Percentiles rank a stretch among this genome's conserved stretches.
Conservation (phyloP, 2,329 filamentous ascomycete genomes). For the Coniochaeta ligniaria region DNA sequence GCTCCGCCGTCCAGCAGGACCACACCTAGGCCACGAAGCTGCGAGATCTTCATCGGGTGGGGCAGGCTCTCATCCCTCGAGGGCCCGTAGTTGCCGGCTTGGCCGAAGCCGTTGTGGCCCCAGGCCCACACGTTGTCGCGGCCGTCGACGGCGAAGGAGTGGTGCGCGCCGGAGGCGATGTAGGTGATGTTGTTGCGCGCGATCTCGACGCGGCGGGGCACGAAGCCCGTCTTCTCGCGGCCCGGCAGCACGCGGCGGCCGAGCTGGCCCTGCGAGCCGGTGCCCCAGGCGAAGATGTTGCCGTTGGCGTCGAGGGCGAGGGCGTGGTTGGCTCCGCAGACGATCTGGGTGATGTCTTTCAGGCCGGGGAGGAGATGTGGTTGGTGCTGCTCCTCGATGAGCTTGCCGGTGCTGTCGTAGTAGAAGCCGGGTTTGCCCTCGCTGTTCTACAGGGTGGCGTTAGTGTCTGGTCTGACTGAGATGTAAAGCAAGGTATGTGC, state of each 20-base stretch:
- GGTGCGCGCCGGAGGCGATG: constrained; percentile 52
- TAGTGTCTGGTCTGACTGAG: no score
- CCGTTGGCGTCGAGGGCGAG: constrained; percentile 51
- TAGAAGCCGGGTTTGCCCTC: constrained; percentile 10
- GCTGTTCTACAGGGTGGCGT: constrained; percentile 5
- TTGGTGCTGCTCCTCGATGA: constrained; percentile 11
- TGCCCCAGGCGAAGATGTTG: constrained; percentile 56
- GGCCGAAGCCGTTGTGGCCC: constrained; percentile 60
- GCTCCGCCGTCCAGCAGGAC: constrained; percentile 49
- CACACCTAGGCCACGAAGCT: constrained; percentile 43
- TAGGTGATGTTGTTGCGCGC: constrained; percentile 23
- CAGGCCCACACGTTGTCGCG: constrained; percentile 56
- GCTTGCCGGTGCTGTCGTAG: constrained; percentile 9
- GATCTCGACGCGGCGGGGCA: constrained; percentile 25
- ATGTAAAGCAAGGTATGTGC: constrained; percentile 3
- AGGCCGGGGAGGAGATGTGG: constrained; percentile 43
- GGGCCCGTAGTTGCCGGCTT: constrained; percentile 45
- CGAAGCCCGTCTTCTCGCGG: constrained; percentile 3
- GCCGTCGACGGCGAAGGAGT: constrained; percentile 56
- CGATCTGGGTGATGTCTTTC: constrained; percentile 46
- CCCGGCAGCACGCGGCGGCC: constrained; percentile 30
- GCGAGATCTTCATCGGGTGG: constrained; percentile 45
- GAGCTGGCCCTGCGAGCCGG: constrained; percentile 58
- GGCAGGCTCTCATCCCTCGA: constrained; percentile 53
- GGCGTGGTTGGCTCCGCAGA: constrained; percentile 50